A percentile compares a stretch with the other conserved stretches of the same genome.
Conservation (phyloP, 345 rosid genomes). For the Erodium maritimum region DNA sequence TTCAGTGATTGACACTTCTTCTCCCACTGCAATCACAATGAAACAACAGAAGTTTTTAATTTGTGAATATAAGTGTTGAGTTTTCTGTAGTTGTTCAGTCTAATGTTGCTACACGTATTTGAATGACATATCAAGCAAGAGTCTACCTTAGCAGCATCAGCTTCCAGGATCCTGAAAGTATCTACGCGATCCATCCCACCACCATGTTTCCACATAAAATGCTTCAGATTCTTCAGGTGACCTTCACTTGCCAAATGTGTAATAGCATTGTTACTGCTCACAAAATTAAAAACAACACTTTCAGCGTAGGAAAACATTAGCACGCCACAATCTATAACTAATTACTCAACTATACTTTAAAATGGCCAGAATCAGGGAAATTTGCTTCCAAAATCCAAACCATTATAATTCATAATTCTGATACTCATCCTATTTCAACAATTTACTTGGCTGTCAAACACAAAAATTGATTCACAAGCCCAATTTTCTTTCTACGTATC, state of each 20-base stretch:
- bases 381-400: not conserved
- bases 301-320: not conserved
- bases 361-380: not conserved
- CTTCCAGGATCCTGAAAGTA: conserved; percentile 37
- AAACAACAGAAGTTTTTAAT: not conserved
- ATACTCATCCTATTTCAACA: no score
- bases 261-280: conserved; percentile 48
- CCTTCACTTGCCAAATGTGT: conserved; percentile 51
- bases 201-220: conserved; percentile 64
- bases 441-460: not conserved
- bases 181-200: conserved; percentile 48
- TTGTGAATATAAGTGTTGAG: no score
- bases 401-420: not conserved
- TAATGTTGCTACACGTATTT: no score
- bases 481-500: no score
- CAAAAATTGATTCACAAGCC: no score
- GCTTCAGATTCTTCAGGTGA: conserved; percentile 72
- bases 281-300: conserved; percentile 5
- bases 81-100: no score
- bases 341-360: not conserved
- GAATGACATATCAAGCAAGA: not conserved
- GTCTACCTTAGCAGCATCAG: conserved; percentile 53
- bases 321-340: not conserved
- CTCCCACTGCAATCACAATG: conserved; percentile 45
- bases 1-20: conserved; percentile 42